A percentile compares a stretch with the other conserved stretches of the same genome.
Evolutionary conservation across 129 eudicot species (phyloP).

Genomic region (Ambrosia trifida): DNA sequence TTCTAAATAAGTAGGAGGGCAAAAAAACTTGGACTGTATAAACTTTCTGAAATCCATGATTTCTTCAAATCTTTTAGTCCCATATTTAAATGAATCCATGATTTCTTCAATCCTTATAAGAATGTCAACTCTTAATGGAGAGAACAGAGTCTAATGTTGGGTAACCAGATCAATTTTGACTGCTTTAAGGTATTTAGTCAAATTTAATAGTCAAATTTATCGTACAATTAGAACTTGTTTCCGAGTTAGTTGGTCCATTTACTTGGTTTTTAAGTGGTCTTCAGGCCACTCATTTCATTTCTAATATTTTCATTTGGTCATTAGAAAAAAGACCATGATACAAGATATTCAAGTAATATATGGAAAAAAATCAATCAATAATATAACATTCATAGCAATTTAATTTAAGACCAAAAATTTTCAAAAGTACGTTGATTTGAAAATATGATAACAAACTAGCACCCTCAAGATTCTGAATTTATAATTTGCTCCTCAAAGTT

Average conservation of each 20-base stretch:
- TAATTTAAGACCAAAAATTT: not conserved
- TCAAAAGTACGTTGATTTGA: not conserved
- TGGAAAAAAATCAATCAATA: not conserved
- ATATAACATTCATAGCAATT: not conserved
- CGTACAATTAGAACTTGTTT: not conserved
- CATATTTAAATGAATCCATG: conserved; percentile 1
- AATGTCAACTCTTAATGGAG: not conserved
- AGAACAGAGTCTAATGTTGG: not conserved
- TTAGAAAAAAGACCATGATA: not conserved
- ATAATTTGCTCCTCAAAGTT: conserved; percentile 1
- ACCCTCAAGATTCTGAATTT: not conserved
- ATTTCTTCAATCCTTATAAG: no score
- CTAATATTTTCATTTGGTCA: not conserved
- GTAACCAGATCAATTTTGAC: not conserved
- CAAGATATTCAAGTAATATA: not conserved
- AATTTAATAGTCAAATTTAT: not conserved
- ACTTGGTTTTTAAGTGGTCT: not conserved
- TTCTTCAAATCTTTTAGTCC: conserved; percentile 8
- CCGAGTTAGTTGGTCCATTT: not conserved
- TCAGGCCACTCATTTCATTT: not conserved
- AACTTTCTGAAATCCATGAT: not conserved
- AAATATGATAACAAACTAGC: not conserved
- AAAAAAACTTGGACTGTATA: not conserved
- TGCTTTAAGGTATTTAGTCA: not conserved
- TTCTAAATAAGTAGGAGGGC: not conserved